phyloP scores from a whole-genome alignment of 306 rosid genomes.

The Fragaria ananassa region DNA sequence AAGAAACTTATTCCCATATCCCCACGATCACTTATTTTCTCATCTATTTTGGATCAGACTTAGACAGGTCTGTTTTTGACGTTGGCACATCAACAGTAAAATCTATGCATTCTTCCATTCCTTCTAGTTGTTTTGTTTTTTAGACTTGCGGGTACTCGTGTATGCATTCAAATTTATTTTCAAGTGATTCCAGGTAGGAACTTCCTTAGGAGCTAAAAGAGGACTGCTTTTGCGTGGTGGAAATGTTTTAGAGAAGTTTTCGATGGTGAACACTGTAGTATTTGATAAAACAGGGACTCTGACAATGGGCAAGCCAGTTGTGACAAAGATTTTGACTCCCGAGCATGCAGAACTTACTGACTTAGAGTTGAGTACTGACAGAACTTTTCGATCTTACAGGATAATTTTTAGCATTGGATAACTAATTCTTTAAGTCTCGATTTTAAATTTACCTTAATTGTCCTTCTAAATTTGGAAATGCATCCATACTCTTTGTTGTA shows the following conservation, averaged over 20 bases:
- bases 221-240: constrained; percentile 97
- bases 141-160: constrained; percentile 10
- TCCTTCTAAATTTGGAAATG: background rate
- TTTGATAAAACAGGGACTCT: constrained; percentile 98
- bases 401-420: background rate
- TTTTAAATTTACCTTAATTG: background rate
- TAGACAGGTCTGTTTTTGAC: background rate
- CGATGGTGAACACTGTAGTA: constrained; percentile 76
- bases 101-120: background rate
- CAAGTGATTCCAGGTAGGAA: constrained; percentile 72
- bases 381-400: constrained; percentile 4
- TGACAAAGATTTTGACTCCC: constrained; percentile 64
- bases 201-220: constrained; percentile 89
- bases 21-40: background rate
- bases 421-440: background rate
- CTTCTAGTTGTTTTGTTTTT: background rate
- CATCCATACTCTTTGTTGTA: background rate
- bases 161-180: constrained; percentile 14
- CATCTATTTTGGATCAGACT: background rate
- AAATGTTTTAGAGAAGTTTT: constrained; percentile 79
- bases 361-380: constrained; percentile 43
- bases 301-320: constrained; percentile 89
- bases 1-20: background rate
- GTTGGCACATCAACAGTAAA: background rate
- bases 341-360: constrained; percentile 36